These are phyloP conservation scores for Asterionellopsis glacialis DNA, from an alignment of 108 stramenopile genomes.

Conservation along the genomic window DNA sequence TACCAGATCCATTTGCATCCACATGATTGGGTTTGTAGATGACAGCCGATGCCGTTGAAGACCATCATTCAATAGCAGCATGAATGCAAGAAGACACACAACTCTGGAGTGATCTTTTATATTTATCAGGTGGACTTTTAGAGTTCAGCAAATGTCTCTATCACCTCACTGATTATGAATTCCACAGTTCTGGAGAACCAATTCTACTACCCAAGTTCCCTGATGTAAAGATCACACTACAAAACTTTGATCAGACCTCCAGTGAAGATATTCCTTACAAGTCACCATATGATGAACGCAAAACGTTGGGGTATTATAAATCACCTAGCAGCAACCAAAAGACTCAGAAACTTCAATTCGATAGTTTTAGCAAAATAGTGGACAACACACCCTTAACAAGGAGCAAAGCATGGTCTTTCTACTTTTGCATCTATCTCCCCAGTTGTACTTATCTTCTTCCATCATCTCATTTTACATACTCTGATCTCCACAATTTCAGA, in stretches of 20 bases:
- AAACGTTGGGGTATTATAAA: not conserved
- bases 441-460: not conserved
- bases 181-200: not conserved
- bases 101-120: constrained; percentile 5
- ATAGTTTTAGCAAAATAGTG: no score
- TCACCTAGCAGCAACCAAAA: not conserved
- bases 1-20: no score
- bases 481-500: not conserved
- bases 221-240: not conserved
- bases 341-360: not conserved
- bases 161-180: not conserved
- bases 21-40: no score
- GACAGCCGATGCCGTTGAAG: not conserved
- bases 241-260: not conserved
- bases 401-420: not conserved
- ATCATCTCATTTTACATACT: not conserved
- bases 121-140: not conserved
- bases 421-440: not conserved
- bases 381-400: no score
- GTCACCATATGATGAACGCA: not conserved
- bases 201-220: not conserved
- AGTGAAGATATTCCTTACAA: not conserved
- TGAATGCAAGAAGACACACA: constrained; percentile 7
- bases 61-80: not conserved
- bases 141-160: constrained; percentile 3